Evolutionary conservation across 345 rosid genomes (phyloP).

Genomic region (Adansonia digitata): DNA sequence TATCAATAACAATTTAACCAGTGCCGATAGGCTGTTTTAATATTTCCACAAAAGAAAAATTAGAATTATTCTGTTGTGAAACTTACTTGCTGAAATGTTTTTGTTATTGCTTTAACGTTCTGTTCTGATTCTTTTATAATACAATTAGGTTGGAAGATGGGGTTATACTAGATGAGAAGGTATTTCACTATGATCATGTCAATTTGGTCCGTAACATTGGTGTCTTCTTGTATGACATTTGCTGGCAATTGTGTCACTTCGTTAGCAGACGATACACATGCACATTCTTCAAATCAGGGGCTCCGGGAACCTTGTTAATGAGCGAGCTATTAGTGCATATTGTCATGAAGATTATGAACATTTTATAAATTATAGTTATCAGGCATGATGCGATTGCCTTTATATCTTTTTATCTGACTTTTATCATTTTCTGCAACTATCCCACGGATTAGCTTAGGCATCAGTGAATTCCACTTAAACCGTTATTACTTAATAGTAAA

Average conservation of each 20-base stretch:
- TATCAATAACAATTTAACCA: neutral
- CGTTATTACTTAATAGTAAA: neutral
- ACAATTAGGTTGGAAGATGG: conserved; percentile 80
- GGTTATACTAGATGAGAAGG: conserved; percentile 70
- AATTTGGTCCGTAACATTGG: conserved; percentile 73
- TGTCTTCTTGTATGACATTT: conserved; percentile 85
- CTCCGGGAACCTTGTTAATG: conserved; percentile 80
- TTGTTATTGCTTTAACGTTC: neutral
- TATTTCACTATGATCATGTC: conserved; percentile 73
- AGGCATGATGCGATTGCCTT: conserved; percentile 45
- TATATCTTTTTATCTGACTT: neutral
- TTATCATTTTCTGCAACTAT: neutral
- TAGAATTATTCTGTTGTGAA: neutral
- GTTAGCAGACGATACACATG: conserved; percentile 81
- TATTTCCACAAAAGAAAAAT: neutral
- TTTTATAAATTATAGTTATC: conserved; percentile 69
- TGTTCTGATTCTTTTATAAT: conserved; percentile 9
- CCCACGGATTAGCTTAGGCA: neutral
- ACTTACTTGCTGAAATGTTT: neutral
- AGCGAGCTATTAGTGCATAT: conserved; percentile 75
- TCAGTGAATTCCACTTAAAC: neutral
- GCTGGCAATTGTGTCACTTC: conserved; percentile 76
- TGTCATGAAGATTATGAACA: conserved; percentile 93
- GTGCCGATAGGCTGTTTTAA: no score
- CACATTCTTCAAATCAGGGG: conserved; percentile 90